A percentile compares a stretch with the other conserved stretches of the same genome.
These are phyloP conservation scores for Kuraishia hungarica DNA, from an alignment of 805 yeast species.

Conservation along the genomic window DNA sequence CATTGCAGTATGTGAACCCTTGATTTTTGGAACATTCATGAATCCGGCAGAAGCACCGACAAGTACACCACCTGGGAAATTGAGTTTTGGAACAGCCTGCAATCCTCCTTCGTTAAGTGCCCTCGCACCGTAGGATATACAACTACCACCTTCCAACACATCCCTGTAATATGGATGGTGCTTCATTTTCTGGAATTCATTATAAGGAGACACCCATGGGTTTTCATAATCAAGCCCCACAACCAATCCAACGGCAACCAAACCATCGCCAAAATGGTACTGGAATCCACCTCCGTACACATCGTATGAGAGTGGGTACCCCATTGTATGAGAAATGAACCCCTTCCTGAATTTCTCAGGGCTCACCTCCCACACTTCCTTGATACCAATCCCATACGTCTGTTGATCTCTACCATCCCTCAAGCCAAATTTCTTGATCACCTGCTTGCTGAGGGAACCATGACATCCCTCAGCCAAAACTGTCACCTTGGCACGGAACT, in stretches of 20 bases:
- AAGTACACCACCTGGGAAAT: conserved; percentile 93
- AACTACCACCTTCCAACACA: conserved; percentile 80
- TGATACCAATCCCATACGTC: conserved; percentile 92
- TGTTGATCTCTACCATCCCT: conserved; percentile 63
- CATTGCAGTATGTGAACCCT: conserved; percentile 97
- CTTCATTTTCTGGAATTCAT: conserved; percentile 93
- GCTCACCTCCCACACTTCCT: conserved; percentile 94
- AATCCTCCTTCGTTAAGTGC: conserved; percentile 96
- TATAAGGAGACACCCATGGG: conserved; percentile 93
- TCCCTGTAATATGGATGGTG: conserved; percentile 76
- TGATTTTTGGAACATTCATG: conserved; percentile 93
- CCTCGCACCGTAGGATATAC: conserved; percentile 91
- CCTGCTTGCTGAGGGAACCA: conserved; percentile 82
- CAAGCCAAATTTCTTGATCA: conserved; percentile 58
- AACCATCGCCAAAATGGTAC: conserved; percentile 92
- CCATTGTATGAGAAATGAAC: conserved; percentile 77
- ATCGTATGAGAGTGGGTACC: conserved; percentile 67
- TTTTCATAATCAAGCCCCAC: conserved; percentile 90
- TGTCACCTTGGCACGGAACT: conserved; percentile 83
- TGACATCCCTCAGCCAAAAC: conserved; percentile 98
- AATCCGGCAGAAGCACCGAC: conserved; percentile 97
- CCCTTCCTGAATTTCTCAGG: conserved; percentile 79
- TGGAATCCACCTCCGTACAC: conserved; percentile 96
- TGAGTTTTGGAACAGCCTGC: conserved; percentile 84
- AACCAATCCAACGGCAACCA: conserved; percentile 90